A percentile compares a stretch with the other conserved stretches of the same genome.
phyloP scores from a whole-genome alignment of 2,329 filamentous ascomycete genomes.

The Penicillium sp. region DNA sequence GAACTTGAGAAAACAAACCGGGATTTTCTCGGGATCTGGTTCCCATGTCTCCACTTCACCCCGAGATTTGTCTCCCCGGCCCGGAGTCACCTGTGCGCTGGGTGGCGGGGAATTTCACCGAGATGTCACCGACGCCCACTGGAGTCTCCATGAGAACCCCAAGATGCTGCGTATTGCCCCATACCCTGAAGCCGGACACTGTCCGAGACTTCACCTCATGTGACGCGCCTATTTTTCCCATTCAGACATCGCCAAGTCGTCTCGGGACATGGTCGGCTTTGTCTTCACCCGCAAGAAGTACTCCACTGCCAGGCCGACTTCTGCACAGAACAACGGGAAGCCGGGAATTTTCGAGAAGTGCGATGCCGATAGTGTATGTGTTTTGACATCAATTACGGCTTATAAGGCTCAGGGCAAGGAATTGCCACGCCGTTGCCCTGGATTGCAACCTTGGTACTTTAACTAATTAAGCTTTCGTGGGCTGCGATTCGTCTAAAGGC shows the following conservation, averaged over 20 bases:
- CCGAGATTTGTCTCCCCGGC: constrained; percentile 2
- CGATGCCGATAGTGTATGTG: neutral
- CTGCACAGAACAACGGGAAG: constrained; percentile 11
- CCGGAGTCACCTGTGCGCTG: neutral
- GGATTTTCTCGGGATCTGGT: constrained; percentile 8
- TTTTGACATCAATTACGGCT: neutral
- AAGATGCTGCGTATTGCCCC: constrained; percentile 2
- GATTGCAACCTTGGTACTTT: constrained; percentile 1
- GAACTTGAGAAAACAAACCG: neutral
- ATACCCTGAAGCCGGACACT: constrained; percentile 5
- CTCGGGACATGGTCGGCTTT: constrained; percentile 3
- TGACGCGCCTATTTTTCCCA: neutral
- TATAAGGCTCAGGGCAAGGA: neutral
- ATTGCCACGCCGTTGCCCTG: neutral
- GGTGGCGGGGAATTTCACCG: constrained; percentile 17
- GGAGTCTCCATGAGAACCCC: constrained; percentile 19
- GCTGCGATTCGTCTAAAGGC: constrained; percentile 11
- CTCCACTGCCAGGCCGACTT: constrained; percentile 8
- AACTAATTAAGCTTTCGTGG: constrained; percentile 8
- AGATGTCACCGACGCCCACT: constrained; percentile 17
- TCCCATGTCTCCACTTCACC: constrained; percentile 8
- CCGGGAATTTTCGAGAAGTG: constrained; percentile 21
- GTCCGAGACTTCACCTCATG: constrained; percentile 5
- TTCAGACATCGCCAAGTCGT: neutral
- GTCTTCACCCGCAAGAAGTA: constrained; percentile 5